Percentiles rank a stretch among this genome's conserved stretches.
Conservation (phyloP, 345 rosid genomes). For the Citrus reticulata region DNA sequence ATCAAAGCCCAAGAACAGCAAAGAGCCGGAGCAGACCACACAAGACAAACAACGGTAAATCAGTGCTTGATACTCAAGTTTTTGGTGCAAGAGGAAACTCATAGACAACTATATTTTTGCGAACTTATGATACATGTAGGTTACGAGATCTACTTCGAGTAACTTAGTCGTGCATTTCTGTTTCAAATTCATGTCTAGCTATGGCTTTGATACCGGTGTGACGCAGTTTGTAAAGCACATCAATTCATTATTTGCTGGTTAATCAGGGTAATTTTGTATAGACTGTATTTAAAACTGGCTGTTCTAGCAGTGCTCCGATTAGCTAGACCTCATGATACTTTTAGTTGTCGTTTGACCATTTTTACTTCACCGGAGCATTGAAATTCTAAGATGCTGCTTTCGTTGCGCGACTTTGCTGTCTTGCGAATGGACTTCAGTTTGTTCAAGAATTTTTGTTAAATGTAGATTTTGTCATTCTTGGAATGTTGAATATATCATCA, state of each 20-base stretch:
- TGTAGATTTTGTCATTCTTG: background rate
- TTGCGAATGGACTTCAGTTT: background rate
- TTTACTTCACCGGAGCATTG: background rate
- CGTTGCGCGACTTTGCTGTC: background rate
- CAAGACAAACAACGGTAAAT: conserved; percentile 35
- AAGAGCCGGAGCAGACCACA: conserved; percentile 24
- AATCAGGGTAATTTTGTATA: conserved; percentile 16
- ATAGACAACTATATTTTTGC: background rate
- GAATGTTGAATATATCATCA: background rate
- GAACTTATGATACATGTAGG: conserved; percentile 3
- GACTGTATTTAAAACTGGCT: conserved; percentile 21
- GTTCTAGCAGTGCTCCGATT: conserved; percentile 17
- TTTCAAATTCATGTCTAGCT: background rate
- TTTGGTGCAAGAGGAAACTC: background rate
- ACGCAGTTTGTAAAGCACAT: conserved; percentile 18
- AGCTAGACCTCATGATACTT: background rate
- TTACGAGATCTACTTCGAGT: background rate
- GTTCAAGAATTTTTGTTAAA: background rate
- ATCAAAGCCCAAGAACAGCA: conserved; percentile 41
- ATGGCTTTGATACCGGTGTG: conserved; percentile 7
- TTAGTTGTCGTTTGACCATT: background rate
- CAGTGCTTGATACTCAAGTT: conserved; percentile 8
- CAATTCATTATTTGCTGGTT: conserved; percentile 22
- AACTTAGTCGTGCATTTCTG: background rate
- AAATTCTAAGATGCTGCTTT: background rate